Conservation (phyloP, 2,329 filamentous ascomycete genomes). For the Trichothecium sympodiale region DNA sequence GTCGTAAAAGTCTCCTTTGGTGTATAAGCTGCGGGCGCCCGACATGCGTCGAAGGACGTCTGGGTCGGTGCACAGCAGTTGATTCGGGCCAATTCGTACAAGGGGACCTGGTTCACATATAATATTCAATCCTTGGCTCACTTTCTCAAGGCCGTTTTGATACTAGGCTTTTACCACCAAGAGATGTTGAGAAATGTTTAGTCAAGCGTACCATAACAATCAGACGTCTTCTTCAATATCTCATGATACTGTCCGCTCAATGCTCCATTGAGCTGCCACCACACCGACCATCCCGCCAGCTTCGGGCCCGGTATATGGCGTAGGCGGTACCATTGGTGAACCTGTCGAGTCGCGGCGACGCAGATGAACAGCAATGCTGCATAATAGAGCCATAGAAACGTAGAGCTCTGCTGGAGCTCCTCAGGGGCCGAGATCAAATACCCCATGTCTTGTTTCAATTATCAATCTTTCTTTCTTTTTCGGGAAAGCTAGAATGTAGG, state of each 20-base stretch:
- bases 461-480: too few relatives aligned
- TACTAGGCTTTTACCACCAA: too few relatives aligned
- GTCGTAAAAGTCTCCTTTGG: slow-evolving; percentile 31
- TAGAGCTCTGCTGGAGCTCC: too few relatives aligned
- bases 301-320: slow-evolving; percentile 18
- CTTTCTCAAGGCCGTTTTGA: slow-evolving; percentile 11
- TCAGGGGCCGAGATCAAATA: too few relatives aligned
- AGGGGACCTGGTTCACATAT: slow-evolving; percentile 16
- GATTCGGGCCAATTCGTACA: slow-evolving; percentile 31
- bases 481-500: too few relatives aligned
- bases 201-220: too few relatives aligned
- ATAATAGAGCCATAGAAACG: too few relatives aligned
- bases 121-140: slow-evolving; percentile 1
- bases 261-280: slow-evolving; percentile 15
- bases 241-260: slow-evolving; percentile 10
- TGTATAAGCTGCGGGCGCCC: slow-evolving; percentile 23
- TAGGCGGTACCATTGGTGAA: slow-evolving; percentile 16
- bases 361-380: too few relatives aligned
- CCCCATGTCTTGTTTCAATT: too few relatives aligned
- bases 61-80: slow-evolving; percentile 27
- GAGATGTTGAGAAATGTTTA: too few relatives aligned
- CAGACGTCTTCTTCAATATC: neutral
- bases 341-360: neutral
- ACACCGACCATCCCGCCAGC: slow-evolving; percentile 11
- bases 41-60: slow-evolving; percentile 25